Conservation (phyloP, 2,329 filamentous ascomycete species). For the Chaetothyriales sp. region DNA sequence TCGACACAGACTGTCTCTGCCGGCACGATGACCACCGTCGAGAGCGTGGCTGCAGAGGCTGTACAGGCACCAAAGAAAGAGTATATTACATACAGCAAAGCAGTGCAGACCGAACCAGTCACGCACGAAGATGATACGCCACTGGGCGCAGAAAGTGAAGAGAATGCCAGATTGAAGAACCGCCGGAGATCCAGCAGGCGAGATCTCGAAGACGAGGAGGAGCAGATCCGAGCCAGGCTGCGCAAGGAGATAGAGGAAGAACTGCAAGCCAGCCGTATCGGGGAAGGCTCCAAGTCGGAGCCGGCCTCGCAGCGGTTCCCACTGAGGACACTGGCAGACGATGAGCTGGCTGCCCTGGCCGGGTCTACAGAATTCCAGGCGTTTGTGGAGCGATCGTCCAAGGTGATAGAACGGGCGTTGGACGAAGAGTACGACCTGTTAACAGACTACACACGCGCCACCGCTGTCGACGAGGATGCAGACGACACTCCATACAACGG, state of each 20-base stretch:
- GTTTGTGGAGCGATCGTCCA: slow-evolving; percentile 88
- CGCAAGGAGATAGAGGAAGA: slow-evolving; percentile 88
- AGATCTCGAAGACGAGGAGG: slow-evolving; percentile 68
- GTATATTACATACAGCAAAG: slow-evolving; percentile 92
- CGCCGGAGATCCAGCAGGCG: slow-evolving; percentile 64
- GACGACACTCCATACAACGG: slow-evolving; percentile 37
- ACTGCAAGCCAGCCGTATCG: slow-evolving; percentile 41
- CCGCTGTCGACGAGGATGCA: slow-evolving; percentile 57
- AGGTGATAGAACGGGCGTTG: slow-evolving; percentile 87
- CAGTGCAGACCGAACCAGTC: slow-evolving; percentile 62
- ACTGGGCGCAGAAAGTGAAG: slow-evolving; percentile 49
- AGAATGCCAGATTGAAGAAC: slow-evolving; percentile 34
- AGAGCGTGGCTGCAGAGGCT: slow-evolving; percentile 3
- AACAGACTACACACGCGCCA: slow-evolving; percentile 79
- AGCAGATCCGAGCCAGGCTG: slow-evolving; percentile 73
- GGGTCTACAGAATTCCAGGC: slow-evolving; percentile 86
- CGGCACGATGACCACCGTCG: slow-evolving; percentile 29
- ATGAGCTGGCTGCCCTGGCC: slow-evolving; percentile 81
- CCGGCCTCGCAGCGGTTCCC: slow-evolving; percentile 47
- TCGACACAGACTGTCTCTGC: slow-evolving; percentile 59
- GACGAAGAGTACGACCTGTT: slow-evolving; percentile 95
- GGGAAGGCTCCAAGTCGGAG: slow-evolving; percentile 20
- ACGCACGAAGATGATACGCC: slow-evolving; percentile 30
- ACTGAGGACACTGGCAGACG: slow-evolving; percentile 59
- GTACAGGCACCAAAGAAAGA: slow-evolving; percentile 40